phyloP scores from a whole-genome alignment of 352 stramenopile genomes.

The Globisporangium cylindrosporum region DNA sequence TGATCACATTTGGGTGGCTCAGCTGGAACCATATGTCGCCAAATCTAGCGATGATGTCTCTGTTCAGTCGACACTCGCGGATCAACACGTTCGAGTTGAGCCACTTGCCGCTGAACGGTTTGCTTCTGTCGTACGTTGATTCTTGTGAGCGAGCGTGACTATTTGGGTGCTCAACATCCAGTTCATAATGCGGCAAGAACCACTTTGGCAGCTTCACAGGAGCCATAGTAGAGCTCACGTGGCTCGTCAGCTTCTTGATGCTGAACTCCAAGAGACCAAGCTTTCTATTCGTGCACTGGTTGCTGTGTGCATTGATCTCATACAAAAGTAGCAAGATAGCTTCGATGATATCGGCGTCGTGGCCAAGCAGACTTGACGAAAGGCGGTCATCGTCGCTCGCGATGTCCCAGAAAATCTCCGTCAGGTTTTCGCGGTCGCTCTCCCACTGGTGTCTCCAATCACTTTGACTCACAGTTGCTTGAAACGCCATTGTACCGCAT shows the following conservation, averaged over 20 bases:
- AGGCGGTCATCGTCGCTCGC: not conserved
- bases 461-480: not conserved
- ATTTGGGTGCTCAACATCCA: not conserved
- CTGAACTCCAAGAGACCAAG: slow-evolving; percentile 2
- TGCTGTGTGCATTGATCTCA: slow-evolving; percentile 6
- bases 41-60: slow-evolving; percentile 15
- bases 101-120: not conserved
- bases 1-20: slow-evolving; percentile 31
- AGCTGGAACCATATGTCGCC: slow-evolving; percentile 26
- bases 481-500: not conserved
- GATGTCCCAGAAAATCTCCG: slow-evolving; percentile 2
- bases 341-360: not conserved
- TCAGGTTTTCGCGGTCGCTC: not conserved
- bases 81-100: slow-evolving; percentile 1
- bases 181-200: slow-evolving; percentile 4
- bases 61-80: not conserved
- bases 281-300: not conserved
- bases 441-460: slow-evolving; percentile 2
- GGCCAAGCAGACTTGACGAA: not conserved
- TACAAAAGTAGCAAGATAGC: slow-evolving; percentile 1
- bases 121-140: not conserved
- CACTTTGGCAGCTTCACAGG: not conserved
- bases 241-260: not conserved
- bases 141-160: not conserved
- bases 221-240: not conserved